Conservation (phyloP, 176 grass and related monocot genomes). For the Tuctoria greenei region DNA sequence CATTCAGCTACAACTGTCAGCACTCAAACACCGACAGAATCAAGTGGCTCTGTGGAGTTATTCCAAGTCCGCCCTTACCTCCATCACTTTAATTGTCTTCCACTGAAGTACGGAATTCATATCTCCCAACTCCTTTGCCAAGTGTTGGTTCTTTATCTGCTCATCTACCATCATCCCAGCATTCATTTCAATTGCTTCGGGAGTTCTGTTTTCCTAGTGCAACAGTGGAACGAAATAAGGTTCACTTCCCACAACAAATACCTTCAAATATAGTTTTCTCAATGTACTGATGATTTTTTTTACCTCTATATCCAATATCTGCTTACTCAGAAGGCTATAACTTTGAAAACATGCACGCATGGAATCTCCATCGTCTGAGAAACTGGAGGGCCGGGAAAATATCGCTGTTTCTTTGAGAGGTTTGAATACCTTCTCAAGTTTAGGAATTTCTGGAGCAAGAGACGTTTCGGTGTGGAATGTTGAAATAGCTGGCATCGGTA, state of each 20-base stretch:
- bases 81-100: constrained; percentile 3
- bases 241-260: background rate
- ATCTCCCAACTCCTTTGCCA: constrained; percentile 12
- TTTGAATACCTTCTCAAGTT: constrained; percentile 7
- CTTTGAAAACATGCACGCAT: background rate
- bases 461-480: background rate
- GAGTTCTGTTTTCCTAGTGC: constrained; percentile 28
- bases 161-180: constrained; percentile 3
- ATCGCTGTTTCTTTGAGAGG: background rate
- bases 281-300: background rate
- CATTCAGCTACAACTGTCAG: background rate
- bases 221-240: background rate
- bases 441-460: background rate
- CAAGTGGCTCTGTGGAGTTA: background rate
- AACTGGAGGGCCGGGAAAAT: background rate
- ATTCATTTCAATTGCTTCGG: constrained; percentile 36
- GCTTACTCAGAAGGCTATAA: constrained; percentile 10
- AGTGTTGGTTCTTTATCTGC: background rate
- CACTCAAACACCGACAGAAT: background rate
- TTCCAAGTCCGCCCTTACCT: background rate
- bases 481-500: background rate
- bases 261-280: too few species aligned
- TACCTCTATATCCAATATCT: constrained; percentile 38
- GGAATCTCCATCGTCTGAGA: background rate
- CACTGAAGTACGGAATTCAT: constrained; percentile 22